Evolutionary conservation across 2,329 filamentous ascomycete species (phyloP).

Genomic region (Podosphaera xanthii): DNA sequence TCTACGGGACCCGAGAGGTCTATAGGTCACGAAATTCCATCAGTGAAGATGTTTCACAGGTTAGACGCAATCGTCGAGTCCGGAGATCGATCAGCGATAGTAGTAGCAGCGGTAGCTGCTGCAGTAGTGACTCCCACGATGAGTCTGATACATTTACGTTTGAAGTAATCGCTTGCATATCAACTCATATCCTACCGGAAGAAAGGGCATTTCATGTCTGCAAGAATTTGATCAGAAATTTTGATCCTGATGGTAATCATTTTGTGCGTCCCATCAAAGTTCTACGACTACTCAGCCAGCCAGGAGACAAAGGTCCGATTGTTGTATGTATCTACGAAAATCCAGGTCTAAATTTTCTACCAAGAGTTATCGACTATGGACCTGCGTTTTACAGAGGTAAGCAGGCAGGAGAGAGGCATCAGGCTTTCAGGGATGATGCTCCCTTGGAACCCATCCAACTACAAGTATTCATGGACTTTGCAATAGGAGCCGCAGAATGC

Average conservation of each 20-base stretch:
- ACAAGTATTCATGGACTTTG: conserved; percentile 70
- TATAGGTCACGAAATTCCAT: neutral
- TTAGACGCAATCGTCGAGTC: neutral
- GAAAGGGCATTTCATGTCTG: conserved; percentile 73
- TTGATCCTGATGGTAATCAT: conserved; percentile 50
- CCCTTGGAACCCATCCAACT: conserved; percentile 41
- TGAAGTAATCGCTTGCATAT: conserved; percentile 55
- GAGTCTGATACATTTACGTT: neutral
- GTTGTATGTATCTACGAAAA: conserved; percentile 64
- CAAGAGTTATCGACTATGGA: conserved; percentile 51
- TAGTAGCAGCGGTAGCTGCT: conserved; percentile 1
- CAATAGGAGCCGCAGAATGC: conserved; percentile 67
- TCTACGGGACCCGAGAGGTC: conserved; percentile 30
- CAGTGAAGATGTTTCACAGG: neutral
- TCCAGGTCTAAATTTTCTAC: conserved; percentile 50
- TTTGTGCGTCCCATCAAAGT: conserved; percentile 66
- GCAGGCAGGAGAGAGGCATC: conserved; percentile 25
- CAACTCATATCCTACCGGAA: conserved; percentile 57
- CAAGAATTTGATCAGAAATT: conserved; percentile 44
- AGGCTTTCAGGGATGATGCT: conserved; percentile 14
- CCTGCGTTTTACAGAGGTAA: conserved; percentile 43
- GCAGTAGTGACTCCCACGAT: conserved; percentile 1
- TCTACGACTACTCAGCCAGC: conserved; percentile 42
- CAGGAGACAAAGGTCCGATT: conserved; percentile 44
- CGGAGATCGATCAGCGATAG: conserved; percentile 4